Percentiles rank a stretch among this genome's conserved stretches.
phyloP scores from a whole-genome alignment of 2,329 filamentous ascomycete genomes.

The Pezicula rhizophila region DNA sequence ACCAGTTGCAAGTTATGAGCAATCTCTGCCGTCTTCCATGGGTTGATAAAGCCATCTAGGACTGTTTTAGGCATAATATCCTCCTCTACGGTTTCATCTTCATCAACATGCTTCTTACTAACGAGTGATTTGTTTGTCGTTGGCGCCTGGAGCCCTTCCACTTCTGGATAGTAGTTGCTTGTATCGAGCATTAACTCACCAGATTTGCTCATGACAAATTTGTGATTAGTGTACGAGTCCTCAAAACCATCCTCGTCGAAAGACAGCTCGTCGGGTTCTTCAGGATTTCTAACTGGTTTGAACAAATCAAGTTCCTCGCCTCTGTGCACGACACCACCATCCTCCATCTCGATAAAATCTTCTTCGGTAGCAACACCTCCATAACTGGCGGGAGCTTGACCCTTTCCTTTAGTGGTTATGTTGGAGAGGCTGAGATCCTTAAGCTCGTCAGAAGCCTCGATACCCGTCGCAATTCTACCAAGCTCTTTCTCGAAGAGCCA shows the following conservation, averaged over 20 bases:
- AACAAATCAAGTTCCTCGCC: constrained; percentile 28
- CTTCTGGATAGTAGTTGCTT: constrained; percentile 4
- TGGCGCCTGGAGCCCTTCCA: neutral
- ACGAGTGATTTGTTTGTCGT: too few species aligned
- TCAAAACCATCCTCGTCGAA: constrained; percentile 10
- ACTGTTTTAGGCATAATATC: constrained; percentile 17
- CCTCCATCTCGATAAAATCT: constrained; percentile 22
- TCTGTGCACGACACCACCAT: constrained; percentile 25
- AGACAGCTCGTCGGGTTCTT: constrained; percentile 13
- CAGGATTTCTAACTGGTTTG: constrained; percentile 14
- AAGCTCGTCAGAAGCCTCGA: constrained; percentile 15
- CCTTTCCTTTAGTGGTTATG: constrained; percentile 10
- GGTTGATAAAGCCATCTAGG: constrained; percentile 18
- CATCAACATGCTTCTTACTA: neutral
- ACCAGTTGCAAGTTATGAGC: neutral
- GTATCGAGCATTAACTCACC: constrained; percentile 12
- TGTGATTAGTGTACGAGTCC: constrained; percentile 5
- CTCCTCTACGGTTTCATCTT: constrained; percentile 18
- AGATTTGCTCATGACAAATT: constrained; percentile 5
- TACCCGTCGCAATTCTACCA: constrained; percentile 56
- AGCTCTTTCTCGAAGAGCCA: constrained; percentile 80
- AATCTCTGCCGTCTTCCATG: neutral
- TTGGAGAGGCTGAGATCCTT: constrained; percentile 15
- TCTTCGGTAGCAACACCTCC: constrained; percentile 8
- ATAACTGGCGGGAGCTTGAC: constrained; percentile 3